phyloP scores from a whole-genome alignment of 768 basidiomycete species.

The Exsudoporus frostii region DNA sequence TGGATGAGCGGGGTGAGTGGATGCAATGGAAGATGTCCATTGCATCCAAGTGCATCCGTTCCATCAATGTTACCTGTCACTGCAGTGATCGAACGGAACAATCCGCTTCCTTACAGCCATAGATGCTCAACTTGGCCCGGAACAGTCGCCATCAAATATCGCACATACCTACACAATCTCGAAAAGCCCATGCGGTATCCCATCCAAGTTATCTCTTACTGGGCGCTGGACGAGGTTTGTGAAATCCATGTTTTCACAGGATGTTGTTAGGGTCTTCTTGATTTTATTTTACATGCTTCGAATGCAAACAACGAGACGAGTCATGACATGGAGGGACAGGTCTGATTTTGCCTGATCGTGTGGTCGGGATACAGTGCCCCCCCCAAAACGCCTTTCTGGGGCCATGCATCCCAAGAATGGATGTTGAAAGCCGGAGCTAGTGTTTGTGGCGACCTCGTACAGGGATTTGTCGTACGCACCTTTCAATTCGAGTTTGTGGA shows the following conservation, averaged over 20 bases:
- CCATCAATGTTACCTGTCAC: no score
- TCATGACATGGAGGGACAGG: not conserved
- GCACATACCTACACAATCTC: not conserved
- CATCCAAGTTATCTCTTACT: not conserved
- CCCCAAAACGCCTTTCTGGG: not conserved
- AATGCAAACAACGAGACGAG: not conserved
- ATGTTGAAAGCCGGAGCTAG: not conserved
- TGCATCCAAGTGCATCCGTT: no score
- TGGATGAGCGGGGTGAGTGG: no score
- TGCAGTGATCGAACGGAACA: no score
- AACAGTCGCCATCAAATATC: not conserved
- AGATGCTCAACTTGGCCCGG: not conserved
- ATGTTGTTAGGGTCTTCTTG: not conserved
- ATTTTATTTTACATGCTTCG: not conserved
- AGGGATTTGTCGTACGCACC: not conserved
- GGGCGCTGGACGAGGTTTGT: no score
- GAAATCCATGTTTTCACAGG: not conserved
- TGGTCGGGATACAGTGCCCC: not conserved
- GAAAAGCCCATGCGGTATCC: not conserved
- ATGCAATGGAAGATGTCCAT: no score
- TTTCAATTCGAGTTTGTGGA: not conserved
- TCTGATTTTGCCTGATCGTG: not conserved
- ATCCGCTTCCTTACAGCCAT: not conserved
- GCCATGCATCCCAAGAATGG: not conserved
- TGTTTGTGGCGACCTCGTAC: not conserved